Evolutionary conservation across 495 filamentous ascomycete genomes (phyloP).

Genomic region (Penicillium herquei): DNA sequence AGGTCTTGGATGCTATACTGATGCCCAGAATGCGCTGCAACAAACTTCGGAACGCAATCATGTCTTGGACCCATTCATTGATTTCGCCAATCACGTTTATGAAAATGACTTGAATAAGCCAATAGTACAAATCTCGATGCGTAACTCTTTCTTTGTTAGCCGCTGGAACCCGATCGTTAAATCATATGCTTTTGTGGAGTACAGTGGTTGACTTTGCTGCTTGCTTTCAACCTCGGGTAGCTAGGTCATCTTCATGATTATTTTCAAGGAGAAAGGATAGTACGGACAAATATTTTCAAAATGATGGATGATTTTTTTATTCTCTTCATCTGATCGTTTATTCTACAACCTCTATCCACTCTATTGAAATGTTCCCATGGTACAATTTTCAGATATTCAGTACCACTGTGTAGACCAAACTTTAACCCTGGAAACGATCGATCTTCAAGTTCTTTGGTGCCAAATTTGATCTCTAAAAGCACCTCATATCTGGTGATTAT

Average conservation of each 20-base stretch:
- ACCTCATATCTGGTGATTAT: slow-evolving; percentile 29
- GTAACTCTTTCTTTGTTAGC: neutral
- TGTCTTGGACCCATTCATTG: neutral
- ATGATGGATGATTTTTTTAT: too few relatives aligned
- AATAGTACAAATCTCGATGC: neutral
- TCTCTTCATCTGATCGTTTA: too few relatives aligned
- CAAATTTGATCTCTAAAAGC: slow-evolving; percentile 10
- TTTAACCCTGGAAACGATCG: too few relatives aligned
- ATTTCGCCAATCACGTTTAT: neutral
- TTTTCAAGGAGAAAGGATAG: too few relatives aligned
- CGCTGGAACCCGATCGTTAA: neutral
- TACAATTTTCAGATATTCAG: neutral
- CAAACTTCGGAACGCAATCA: neutral
- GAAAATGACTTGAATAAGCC: neutral
- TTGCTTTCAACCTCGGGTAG: neutral
- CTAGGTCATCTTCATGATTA: too few relatives aligned
- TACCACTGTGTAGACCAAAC: too few relatives aligned
- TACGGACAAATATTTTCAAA: too few relatives aligned
- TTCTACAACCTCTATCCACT: too few relatives aligned
- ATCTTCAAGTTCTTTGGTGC: too few relatives aligned
- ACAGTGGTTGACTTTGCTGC: neutral
- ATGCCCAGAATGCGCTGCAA: neutral
- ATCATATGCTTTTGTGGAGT: neutral
- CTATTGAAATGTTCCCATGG: neutral
- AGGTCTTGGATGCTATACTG: neutral